Conservation (phyloP, 805 yeast genomes). For the Suhomyces xylopsoci region DNA sequence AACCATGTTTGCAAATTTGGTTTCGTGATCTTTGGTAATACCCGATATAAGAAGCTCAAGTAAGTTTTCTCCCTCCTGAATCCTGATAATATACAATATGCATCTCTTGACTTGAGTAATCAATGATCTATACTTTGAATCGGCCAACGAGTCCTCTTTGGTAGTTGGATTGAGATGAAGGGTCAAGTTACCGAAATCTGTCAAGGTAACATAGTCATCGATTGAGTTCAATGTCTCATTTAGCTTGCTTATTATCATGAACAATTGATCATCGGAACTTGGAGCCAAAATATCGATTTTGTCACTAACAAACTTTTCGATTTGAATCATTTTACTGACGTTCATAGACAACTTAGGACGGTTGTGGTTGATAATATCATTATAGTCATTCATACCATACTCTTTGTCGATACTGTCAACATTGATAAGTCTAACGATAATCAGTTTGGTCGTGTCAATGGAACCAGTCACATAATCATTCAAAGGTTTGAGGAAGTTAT, state of each 20-base stretch:
- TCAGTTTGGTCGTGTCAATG: constrained; percentile 42
- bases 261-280: constrained; percentile 52
- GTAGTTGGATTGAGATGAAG: constrained; percentile 55
- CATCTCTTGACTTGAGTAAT: constrained; percentile 79
- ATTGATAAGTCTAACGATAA: constrained; percentile 49
- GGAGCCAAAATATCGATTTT: constrained; percentile 46
- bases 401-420: constrained; percentile 55
- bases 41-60: constrained; percentile 67
- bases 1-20: constrained; percentile 54
- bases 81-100: constrained; percentile 75
- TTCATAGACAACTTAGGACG: constrained; percentile 47
- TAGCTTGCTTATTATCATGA: constrained; percentile 42
- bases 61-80: constrained; percentile 69
- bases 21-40: constrained; percentile 68
- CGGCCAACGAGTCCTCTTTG: constrained; percentile 46
- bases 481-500: constrained; percentile 73
- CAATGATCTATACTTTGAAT: constrained; percentile 56
- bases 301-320: constrained; percentile 43
- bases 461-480: constrained; percentile 65
- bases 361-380: constrained; percentile 55
- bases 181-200: constrained; percentile 51
- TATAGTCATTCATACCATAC: constrained; percentile 62
- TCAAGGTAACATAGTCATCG: constrained; percentile 44
- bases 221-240: constrained; percentile 34
- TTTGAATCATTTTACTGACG: constrained; percentile 44